Evolutionary conservation across 441 rosid genomes (phyloP).

Genomic region (Breynia disticha): DNA sequence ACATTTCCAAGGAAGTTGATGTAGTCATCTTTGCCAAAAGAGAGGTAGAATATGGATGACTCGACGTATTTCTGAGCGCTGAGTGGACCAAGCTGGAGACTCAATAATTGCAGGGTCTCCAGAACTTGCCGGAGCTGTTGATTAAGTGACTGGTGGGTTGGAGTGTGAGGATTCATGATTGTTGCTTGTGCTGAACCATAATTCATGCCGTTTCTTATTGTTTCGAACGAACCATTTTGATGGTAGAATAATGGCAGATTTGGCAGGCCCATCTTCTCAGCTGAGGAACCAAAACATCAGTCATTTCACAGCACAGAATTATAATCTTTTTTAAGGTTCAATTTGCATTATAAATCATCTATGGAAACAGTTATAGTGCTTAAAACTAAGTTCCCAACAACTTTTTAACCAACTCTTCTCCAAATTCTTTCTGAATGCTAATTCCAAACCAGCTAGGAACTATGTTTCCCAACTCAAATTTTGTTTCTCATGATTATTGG

Average conservation of each 20-base stretch:
- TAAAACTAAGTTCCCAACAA: no score
- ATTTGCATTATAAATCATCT: background rate
- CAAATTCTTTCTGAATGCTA: no score
- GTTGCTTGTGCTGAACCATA: constrained; percentile 51
- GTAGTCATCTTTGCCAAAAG: constrained; percentile 63
- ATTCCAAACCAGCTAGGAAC: background rate
- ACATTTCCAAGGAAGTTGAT: constrained; percentile 37
- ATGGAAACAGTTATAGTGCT: background rate
- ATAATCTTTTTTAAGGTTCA: no score
- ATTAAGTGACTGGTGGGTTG: constrained; percentile 42
- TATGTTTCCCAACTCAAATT: constrained; percentile 4
- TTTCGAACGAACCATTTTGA: constrained; percentile 40
- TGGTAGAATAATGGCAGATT: constrained; percentile 31
- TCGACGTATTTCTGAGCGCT: constrained; percentile 20
- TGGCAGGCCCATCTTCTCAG: constrained; percentile 35
- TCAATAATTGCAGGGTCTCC: constrained; percentile 48
- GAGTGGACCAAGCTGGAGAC: constrained; percentile 32
- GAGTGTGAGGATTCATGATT: constrained; percentile 31
- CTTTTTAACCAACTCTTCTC: no score
- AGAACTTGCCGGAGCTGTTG: constrained; percentile 54
- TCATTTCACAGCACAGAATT: background rate
- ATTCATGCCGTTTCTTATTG: constrained; percentile 32
- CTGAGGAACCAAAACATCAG: constrained; percentile 20
- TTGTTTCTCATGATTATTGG: background rate
- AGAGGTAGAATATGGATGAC: constrained; percentile 51